phyloP scores from a whole-genome alignment of 768 basidiomycete species.

The Hydnum rufescens region DNA sequence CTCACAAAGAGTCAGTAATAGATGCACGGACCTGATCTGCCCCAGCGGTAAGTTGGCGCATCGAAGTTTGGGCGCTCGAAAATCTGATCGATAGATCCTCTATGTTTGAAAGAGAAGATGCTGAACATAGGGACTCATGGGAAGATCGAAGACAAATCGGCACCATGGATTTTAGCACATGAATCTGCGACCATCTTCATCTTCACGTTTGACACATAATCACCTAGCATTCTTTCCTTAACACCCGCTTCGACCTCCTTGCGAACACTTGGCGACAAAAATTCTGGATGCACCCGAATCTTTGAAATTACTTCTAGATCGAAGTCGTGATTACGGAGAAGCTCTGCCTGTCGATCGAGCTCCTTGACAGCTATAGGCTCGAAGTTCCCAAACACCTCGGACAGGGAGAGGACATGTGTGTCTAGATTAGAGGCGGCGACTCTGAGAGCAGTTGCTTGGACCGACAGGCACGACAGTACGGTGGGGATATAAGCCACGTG shows the following conservation, averaged over 20 bases:
- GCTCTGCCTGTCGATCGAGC: conserved; percentile 39
- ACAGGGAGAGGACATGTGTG: conserved; percentile 46
- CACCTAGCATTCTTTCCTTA: conserved; percentile 46
- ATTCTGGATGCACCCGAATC: conserved; percentile 54
- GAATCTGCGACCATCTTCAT: conserved; percentile 66
- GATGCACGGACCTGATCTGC: conserved; percentile 36
- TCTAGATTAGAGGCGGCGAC: conserved; percentile 60
- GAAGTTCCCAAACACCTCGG: conserved; percentile 49
- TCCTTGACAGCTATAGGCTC: conserved; percentile 34
- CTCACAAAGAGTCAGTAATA: conserved; percentile 30
- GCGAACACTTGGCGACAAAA: conserved; percentile 44
- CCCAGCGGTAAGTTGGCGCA: conserved; percentile 34
- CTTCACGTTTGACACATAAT: conserved; percentile 59
- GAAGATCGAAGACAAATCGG: neutral
- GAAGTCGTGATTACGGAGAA: conserved; percentile 44
- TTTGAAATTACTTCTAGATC: conserved; percentile 52
- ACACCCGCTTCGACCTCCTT: conserved; percentile 55
- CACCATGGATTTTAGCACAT: conserved; percentile 45
- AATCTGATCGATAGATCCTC: conserved; percentile 41
- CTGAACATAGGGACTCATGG: neutral
- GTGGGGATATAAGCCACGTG: conserved; percentile 25
- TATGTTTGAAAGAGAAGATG: conserved; percentile 13
- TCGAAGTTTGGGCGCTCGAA: conserved; percentile 31
- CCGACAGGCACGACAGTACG: conserved; percentile 31
- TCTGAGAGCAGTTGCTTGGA: conserved; percentile 48